phyloP scores from a whole-genome alignment of 2,329 filamentous ascomycete genomes.

The Tolypocladium endophyticum region DNA sequence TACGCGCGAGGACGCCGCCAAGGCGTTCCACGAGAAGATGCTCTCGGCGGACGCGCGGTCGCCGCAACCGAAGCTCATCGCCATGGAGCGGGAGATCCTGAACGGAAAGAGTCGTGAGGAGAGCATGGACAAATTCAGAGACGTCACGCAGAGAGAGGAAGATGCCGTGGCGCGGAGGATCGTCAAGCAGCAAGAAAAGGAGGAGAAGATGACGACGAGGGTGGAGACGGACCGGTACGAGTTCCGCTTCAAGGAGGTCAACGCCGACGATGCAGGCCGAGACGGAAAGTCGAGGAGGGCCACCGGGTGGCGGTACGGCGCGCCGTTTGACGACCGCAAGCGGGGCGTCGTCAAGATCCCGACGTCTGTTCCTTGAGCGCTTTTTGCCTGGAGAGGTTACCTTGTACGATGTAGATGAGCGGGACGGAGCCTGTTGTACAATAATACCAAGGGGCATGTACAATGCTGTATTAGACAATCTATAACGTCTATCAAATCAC shows the following conservation, averaged over 20 bases:
- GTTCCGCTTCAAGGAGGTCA: conserved; percentile 51
- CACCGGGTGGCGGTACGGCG: conserved; percentile 54
- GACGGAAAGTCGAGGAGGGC: conserved; percentile 39
- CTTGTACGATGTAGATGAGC: background rate
- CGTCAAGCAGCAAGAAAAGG: conserved; percentile 19
- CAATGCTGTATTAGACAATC: conserved; percentile 1
- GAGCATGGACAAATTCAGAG: conserved; percentile 28
- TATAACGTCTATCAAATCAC: background rate
- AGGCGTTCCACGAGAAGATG: conserved; percentile 50
- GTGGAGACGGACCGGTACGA: conserved; percentile 45
- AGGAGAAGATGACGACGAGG: conserved; percentile 29
- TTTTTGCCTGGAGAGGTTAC: conserved; percentile 1
- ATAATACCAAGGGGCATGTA: conserved; percentile 2
- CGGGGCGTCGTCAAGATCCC: conserved; percentile 59
- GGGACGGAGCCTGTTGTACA: conserved; percentile 1
- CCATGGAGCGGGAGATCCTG: conserved; percentile 38
- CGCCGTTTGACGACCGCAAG: conserved; percentile 50
- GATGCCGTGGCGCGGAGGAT: conserved; percentile 24
- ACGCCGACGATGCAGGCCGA: conserved; percentile 44
- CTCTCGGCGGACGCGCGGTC: conserved; percentile 51
- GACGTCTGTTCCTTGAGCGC: conserved; percentile 42
- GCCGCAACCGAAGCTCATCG: conserved; percentile 51
- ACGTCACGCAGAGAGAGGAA: conserved; percentile 32
- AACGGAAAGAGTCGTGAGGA: conserved; percentile 24
- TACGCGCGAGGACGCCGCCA: conserved; percentile 54